Evolutionary conservation across 2,329 filamentous ascomycete genomes (phyloP).

Genomic region (Hysterium pulicare): DNA sequence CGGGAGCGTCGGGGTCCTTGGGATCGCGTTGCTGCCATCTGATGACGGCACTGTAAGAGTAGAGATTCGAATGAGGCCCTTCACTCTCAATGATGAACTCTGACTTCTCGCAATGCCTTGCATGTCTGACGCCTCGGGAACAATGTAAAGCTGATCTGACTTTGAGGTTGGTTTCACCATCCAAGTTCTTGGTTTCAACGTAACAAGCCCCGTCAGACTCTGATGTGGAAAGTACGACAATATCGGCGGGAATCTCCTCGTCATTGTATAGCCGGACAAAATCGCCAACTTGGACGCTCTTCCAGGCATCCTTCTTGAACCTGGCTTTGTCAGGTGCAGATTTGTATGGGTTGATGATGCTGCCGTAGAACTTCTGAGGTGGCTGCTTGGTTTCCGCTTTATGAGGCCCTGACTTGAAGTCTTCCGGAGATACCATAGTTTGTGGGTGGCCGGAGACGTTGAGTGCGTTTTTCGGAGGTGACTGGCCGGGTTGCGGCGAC

Average conservation of each 20-base stretch:
- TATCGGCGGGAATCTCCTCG: conserved; percentile 89
- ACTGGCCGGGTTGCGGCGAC: conserved; percentile 64
- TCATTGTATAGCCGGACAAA: conserved; percentile 96
- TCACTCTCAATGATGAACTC: conserved; percentile 90
- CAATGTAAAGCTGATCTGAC: conserved; percentile 88
- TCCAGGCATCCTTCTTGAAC: conserved; percentile 94
- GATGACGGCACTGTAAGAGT: conserved; percentile 88
- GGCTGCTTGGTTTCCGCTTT: conserved; percentile 15
- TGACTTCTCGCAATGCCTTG: conserved; percentile 84
- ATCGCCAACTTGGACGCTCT: conserved; percentile 90
- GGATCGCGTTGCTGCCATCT: conserved; percentile 76
- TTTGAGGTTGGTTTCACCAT: conserved; percentile 97
- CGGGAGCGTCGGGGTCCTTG: conserved; percentile 58
- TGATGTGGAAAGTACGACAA: conserved; percentile 88
- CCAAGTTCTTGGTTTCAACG: conserved; percentile 96
- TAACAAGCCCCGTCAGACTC: conserved; percentile 94
- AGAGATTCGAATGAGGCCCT: conserved; percentile 85
- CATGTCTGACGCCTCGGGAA: conserved; percentile 77
- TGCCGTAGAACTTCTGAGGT: conserved; percentile 58
- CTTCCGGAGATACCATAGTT: conserved; percentile 6
- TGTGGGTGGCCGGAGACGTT: conserved; percentile 17
- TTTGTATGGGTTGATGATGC: conserved; percentile 69
- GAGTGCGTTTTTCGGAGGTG: conserved; percentile 25
- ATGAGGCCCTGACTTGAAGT: conserved; percentile 26
- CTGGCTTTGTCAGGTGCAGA: conserved; percentile 67